Conservation (phyloP, 2,329 filamentous ascomycete genomes). For the Didymella keratinophila region DNA sequence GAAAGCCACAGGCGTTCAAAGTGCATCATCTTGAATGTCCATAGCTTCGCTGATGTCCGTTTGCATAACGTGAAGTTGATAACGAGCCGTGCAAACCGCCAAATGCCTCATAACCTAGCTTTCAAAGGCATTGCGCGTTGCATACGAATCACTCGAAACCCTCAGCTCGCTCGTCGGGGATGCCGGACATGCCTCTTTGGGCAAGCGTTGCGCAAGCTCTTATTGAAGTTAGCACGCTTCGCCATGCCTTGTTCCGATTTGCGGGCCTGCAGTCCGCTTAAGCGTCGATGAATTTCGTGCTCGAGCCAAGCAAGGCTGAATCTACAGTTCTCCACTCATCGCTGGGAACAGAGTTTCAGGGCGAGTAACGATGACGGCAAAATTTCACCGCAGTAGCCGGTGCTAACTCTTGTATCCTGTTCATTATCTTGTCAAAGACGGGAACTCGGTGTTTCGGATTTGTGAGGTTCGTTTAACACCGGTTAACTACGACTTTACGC, state of each 20-base stretch:
- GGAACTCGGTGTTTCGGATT: not conserved
- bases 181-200: slow-evolving; percentile 15
- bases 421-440: not conserved
- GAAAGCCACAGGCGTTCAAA: slow-evolving; percentile 6
- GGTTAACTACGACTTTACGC: not conserved
- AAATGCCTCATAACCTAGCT: slow-evolving; percentile 12
- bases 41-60: not conserved
- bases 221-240: slow-evolving; percentile 19
- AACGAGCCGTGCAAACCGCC: not conserved
- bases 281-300: slow-evolving; percentile 16
- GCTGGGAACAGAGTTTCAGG: not conserved
- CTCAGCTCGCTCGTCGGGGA: slow-evolving; percentile 19
- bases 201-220: slow-evolving; percentile 25
- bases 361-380: not conserved
- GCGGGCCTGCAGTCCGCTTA: slow-evolving; percentile 9
- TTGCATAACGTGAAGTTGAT: not conserved
- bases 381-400: slow-evolving; percentile 6
- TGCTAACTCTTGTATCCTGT: not conserved
- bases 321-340: slow-evolving; percentile 12
- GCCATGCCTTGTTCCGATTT: slow-evolving; percentile 17
- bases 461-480: not conserved
- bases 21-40: not conserved
- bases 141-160: slow-evolving; percentile 14
- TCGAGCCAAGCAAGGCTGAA: slow-evolving; percentile 21
- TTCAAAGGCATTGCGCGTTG: slow-evolving; percentile 26